A percentile compares a stretch with the other conserved stretches of the same genome.
Evolutionary conservation across 2,329 filamentous ascomycete genomes (phyloP).

Genomic region (Triangularia setosa): DNA sequence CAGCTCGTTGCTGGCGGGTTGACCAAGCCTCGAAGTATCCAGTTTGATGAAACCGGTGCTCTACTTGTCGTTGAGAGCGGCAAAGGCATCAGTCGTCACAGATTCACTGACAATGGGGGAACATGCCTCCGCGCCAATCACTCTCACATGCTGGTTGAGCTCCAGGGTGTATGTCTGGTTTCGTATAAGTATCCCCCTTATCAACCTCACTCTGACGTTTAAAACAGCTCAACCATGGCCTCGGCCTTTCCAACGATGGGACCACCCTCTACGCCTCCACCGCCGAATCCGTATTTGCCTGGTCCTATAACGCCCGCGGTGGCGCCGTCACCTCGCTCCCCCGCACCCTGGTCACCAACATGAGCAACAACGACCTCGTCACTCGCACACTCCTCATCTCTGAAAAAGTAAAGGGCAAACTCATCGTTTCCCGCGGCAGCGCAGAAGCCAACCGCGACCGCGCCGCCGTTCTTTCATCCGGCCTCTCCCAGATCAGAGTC

Average conservation of each 20-base stretch:
- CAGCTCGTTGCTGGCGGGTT: constrained; percentile 41
- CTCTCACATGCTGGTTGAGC: constrained; percentile 35
- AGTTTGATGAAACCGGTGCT: constrained; percentile 42
- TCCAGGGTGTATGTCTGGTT: constrained; percentile 32
- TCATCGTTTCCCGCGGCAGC: constrained; percentile 62
- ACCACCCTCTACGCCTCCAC: constrained; percentile 50
- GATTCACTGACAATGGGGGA: constrained; percentile 39
- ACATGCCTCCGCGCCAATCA: constrained; percentile 39
- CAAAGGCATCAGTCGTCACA: constrained; percentile 40
- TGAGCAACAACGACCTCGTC: constrained; percentile 55
- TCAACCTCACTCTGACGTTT: neutral
- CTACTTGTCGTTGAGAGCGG: constrained; percentile 44
- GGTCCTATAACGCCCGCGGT: constrained; percentile 52
- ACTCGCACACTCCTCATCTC: constrained; percentile 62
- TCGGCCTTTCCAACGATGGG: constrained; percentile 44
- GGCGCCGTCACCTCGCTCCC: constrained; percentile 40
- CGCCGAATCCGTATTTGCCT: constrained; percentile 51
- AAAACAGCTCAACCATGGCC: constrained; percentile 46
- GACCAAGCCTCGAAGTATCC: constrained; percentile 40
- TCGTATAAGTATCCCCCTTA: neutral
- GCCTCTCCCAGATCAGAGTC: constrained; percentile 59
- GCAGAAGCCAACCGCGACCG: constrained; percentile 52
- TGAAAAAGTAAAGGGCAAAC: constrained; percentile 43
- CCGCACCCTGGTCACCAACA: constrained; percentile 53
- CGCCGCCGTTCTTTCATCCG: constrained; percentile 44